Evolutionary conservation across 2,329 filamentous ascomycete genomes (phyloP), one percentile per base, ranked within the genome.

Genomic region (Aspergillus unguis): DNA sequence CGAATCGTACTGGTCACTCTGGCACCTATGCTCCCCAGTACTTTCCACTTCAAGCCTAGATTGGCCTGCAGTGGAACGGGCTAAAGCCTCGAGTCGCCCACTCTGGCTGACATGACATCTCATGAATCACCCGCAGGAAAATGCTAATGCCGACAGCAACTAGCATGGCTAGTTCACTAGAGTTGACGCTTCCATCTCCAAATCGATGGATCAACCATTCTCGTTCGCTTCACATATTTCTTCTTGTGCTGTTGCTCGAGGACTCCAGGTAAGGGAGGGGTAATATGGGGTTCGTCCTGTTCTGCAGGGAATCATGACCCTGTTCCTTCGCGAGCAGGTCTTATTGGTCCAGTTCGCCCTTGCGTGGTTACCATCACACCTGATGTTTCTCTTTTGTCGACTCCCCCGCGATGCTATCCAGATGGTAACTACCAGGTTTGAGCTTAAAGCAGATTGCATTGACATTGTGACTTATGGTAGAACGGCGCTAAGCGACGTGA

Each of bases 281-380:
- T 32, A 48, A 48, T 28, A 36, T 46, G 42, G 44, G 31, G 37
- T 48, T 55, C 41, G 44, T 35, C 44, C 47, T 31, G 49, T 35
- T 48, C 40, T 56, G 53, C 55, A 59, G 53, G 47, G 42, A 47
- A 44, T 36, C 25, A 42, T 45, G 50, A 45, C 37, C 47, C 53
- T 50, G 51, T 36, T 38, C 52, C 54, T 56, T 50, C 55, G 47
- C 47, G 55, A 45, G 46, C 40, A 27, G 41, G 48, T 37, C 44
- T 45, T 31, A 53, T 52, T 56, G 48, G 47, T 47, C 54, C 40
- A 42, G 48, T 43, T 32, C 41, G 49, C 54, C 60, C 60, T 62
- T 62, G 59, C 60, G 52, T 61, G 48, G 46, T 43, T 17, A 48
- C 47, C 50, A 45, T 44, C 49, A 58, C 50, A 48, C 49, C 38